Evolutionary conservation across 2,329 filamentous ascomycete species (phyloP), one percentile per base, ranked within the genome.

Genomic region (Amylocarpus encephaloides): DNA sequence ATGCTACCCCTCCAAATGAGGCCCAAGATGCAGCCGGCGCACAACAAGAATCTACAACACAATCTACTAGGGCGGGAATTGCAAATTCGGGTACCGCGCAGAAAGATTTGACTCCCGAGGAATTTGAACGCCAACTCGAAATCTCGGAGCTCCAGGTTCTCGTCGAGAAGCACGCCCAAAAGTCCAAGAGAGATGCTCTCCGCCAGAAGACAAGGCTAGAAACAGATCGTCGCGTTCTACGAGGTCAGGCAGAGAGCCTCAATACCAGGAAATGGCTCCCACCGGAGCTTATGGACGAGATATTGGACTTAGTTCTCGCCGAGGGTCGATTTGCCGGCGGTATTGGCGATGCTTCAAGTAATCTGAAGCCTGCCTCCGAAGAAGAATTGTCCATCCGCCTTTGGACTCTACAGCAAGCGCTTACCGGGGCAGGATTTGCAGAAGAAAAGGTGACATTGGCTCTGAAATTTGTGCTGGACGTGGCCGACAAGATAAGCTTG

Each of bases 111-210:
- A 88, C 81, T 43, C 85, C 92, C 1, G 92, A 96, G 65, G 88
- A 97, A 66, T 86, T 96, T 46, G 93, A 96, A 65, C 83, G 74
- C 56, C 88, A 95, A 62, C 78, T 97, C 13, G 89, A 96, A 66
- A 85, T 90, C 61, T 86, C 89, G n/a, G 89, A 95, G 62, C 74
- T 98, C 34, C 91, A 97, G 67, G 71, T 88, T 18, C 72, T 96
- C 5, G 85, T 97, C 13, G 92, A 97, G 56, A 93, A 90, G 64
- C 73, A 92, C 68, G 84, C 85, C 0, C 71, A 79, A 36, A 95
- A 92, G 67, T 84, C 85, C 54, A 85, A 85, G 59, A 83, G 85
- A 61, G 91, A 96, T 68, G 83, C 85, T 13, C 74, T 79, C 56
- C 84, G 92, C 16, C 88, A 95, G 65, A 81, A 83, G 54, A 73